These are phyloP conservation scores for Plasmodium cynomolgi DNA, from an alignment of 169 alveolate species.

Conservation along the genomic window DNA sequence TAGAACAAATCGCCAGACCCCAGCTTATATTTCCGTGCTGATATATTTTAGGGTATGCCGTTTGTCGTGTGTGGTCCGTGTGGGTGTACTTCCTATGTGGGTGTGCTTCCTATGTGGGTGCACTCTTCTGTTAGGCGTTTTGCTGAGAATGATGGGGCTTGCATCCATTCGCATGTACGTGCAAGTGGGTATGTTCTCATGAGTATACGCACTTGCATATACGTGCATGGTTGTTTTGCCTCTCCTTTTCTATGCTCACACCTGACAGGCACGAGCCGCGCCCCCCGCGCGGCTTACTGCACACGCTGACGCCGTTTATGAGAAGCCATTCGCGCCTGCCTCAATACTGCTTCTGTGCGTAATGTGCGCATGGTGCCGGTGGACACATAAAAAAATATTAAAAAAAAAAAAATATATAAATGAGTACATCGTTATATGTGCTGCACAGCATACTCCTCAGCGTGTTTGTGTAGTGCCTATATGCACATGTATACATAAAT, in stretches of 20 bases:
- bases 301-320: not conserved
- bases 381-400: not conserved
- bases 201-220: not conserved
- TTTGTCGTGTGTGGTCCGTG: not conserved
- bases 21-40: not conserved
- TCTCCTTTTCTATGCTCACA: not conserved
- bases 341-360: not conserved
- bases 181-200: not conserved
- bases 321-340: not conserved
- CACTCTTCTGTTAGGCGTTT: not conserved
- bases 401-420: too few species aligned
- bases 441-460: not conserved
- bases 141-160: not conserved
- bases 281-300: not conserved
- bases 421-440: not conserved
- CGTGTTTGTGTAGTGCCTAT: slow-evolving; percentile 5
- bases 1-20: not conserved
- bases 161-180: not conserved
- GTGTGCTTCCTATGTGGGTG: too few species aligned
- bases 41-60: not conserved
- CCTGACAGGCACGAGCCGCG: not conserved
- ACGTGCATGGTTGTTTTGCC: not conserved
- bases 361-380: not conserved
- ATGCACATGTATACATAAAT: not conserved
- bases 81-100: not conserved